Evolutionary conservation across 768 basidiomycete species (phyloP).

Genomic region (Rhodotorula paludigena): DNA sequence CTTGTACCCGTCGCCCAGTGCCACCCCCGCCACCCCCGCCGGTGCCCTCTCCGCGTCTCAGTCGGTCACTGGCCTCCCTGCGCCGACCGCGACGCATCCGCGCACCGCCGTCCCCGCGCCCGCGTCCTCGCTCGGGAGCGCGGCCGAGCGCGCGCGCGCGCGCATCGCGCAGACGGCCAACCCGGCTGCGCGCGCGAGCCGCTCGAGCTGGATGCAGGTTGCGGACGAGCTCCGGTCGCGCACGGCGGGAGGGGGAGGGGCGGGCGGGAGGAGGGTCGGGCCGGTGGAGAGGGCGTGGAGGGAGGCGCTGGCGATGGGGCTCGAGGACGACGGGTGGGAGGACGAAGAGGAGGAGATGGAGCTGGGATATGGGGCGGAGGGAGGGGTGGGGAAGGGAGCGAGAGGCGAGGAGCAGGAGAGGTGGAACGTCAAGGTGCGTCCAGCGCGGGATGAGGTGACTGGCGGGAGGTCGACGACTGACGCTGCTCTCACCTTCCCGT

Average conservation of each 20-base stretch:
- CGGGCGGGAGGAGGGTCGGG: background rate
- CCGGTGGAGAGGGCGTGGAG: background rate
- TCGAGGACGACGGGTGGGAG: too few species aligned
- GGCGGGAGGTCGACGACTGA: background rate
- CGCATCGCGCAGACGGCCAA: background rate
- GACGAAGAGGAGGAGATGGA: background rate
- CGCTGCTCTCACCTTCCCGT: background rate
- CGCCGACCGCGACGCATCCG: background rate
- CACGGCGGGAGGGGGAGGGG: background rate
- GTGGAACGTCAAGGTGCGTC: slow-evolving; percentile 27
- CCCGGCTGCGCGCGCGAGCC: slow-evolving; percentile 10
- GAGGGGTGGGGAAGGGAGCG: background rate
- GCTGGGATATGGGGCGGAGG: background rate
- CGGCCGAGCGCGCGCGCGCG: slow-evolving; percentile 6
- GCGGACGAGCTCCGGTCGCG: slow-evolving; percentile 10
- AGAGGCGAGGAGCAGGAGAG: slow-evolving; percentile 3
- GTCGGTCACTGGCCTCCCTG: too few species aligned
- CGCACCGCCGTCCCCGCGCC: background rate
- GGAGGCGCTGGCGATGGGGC: slow-evolving; percentile 16
- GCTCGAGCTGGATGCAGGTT: slow-evolving; percentile 20
- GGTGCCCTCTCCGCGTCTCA: too few species aligned
- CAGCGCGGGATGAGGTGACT: too few species aligned
- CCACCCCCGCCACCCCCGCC: background rate
- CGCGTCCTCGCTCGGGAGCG: too few species aligned
- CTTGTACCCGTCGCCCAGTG: slow-evolving; percentile 4